Evolutionary conservation across 257 asterid species (phyloP).

Genomic region (Fraxinus cuspidata): DNA sequence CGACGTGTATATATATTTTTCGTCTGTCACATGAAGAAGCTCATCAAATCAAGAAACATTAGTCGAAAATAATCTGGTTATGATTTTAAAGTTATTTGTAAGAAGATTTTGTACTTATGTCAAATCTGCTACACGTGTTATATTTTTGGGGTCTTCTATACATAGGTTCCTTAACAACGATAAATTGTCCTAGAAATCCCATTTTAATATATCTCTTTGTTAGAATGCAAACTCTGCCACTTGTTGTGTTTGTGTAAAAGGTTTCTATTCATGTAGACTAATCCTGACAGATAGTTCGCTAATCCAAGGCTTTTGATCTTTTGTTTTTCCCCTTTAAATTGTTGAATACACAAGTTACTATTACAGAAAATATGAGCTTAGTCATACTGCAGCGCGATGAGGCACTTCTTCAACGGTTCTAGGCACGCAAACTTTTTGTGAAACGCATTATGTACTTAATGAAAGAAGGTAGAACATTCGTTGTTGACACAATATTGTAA

Average conservation of each 20-base stretch:
- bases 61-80: not conserved
- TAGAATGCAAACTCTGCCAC: not conserved
- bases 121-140: not conserved
- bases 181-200: not conserved
- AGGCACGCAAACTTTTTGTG: not conserved
- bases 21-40: not conserved
- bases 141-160: not conserved
- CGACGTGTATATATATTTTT: not conserved
- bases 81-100: not conserved
- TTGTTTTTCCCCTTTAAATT: too few relatives aligned
- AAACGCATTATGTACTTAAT: not conserved
- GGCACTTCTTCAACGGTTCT: too few relatives aligned
- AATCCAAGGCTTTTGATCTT: not conserved
- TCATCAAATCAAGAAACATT: not conserved
- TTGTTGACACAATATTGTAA: not conserved
- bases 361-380: not conserved
- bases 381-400: not conserved
- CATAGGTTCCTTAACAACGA: not conserved
- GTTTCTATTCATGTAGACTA: not conserved
- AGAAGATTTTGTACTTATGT: not conserved
- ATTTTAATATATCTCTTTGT: not conserved
- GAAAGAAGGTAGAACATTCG: not conserved
- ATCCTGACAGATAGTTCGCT: not conserved
- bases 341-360: not conserved
- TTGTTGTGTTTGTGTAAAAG: not conserved